Conservation (phyloP, 192 early-diverging fungal genomes). For the Rhizophagus clarus region DNA sequence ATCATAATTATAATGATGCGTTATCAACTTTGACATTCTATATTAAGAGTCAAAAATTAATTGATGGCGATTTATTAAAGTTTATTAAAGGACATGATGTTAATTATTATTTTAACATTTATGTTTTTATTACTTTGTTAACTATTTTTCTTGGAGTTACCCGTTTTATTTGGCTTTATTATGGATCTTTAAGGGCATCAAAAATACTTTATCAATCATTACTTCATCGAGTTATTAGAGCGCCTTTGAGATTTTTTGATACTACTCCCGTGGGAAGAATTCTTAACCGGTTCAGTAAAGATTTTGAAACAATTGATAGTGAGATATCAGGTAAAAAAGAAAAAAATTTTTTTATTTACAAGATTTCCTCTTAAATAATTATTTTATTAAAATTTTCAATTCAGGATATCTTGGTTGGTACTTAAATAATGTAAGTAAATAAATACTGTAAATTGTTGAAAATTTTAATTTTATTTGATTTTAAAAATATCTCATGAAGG, state of each 20-base stretch:
- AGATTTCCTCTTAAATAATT: neutral
- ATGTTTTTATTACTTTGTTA: slow-evolving; percentile 57
- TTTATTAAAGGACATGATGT: slow-evolving; percentile 39
- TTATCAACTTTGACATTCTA: neutral
- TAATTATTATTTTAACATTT: slow-evolving; percentile 63
- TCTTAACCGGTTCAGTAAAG: slow-evolving; percentile 83
- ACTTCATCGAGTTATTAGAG: slow-evolving; percentile 58
- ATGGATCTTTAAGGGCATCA: slow-evolving; percentile 59
- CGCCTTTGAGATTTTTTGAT: slow-evolving; percentile 88
- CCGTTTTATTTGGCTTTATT: slow-evolving; percentile 44
- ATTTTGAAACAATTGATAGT: slow-evolving; percentile 83
- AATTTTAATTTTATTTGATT: neutral
- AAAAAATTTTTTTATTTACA: neutral
- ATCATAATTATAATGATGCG: too few species aligned
- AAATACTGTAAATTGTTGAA: too few species aligned
- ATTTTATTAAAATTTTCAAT: neutral
- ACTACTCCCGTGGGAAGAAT: slow-evolving; percentile 80
- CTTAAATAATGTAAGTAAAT: slow-evolving; percentile 42
- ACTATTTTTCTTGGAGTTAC: slow-evolving; percentile 42
- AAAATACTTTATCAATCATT: slow-evolving; percentile 57
- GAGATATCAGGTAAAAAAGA: slow-evolving; percentile 33
- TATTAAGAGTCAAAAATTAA: too few species aligned
- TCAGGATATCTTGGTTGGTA: slow-evolving; percentile 45
- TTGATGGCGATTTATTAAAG: too few species aligned
- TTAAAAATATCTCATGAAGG: neutral